Evolutionary conservation across 2,329 filamentous ascomycete genomes (phyloP).

Genomic region (Delphinella strobiligena): DNA sequence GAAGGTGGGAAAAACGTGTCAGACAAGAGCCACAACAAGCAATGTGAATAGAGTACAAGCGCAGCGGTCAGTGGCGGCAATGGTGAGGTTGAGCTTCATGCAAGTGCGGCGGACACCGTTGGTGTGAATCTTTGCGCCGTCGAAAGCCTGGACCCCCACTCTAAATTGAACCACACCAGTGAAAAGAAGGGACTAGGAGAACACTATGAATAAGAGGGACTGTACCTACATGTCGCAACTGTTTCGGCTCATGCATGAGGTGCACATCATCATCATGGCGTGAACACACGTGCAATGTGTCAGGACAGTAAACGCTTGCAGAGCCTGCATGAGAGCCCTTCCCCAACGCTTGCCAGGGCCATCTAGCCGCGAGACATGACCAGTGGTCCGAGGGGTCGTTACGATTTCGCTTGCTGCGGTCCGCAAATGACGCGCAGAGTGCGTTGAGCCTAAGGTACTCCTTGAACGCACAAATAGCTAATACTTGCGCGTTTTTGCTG

Average conservation of each 20-base stretch:
- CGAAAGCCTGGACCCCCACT: constrained; percentile 8
- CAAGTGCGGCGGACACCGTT: constrained; percentile 5
- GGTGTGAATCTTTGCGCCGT: constrained; percentile 7
- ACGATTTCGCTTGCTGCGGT: too few species aligned
- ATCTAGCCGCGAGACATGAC: too few species aligned
- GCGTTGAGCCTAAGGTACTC: too few species aligned
- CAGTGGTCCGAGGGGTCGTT: too few species aligned
- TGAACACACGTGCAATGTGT: neutral
- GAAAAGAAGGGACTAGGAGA: neutral
- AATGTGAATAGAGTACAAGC: neutral
- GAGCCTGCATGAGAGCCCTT: too few species aligned
- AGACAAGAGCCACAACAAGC: constrained; percentile 7
- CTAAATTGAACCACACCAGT: neutral
- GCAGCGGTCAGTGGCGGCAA: constrained; percentile 1
- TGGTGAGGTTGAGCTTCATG: constrained; percentile 4
- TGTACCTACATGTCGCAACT: too few species aligned
- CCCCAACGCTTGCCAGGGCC: neutral
- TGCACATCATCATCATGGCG: too few species aligned
- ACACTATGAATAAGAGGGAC: neutral
- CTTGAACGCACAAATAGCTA: too few species aligned
- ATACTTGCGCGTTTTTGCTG: too few species aligned
- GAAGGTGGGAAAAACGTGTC: constrained; percentile 3
- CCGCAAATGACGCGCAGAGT: too few species aligned
- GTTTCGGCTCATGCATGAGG: too few species aligned
- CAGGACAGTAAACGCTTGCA: too few species aligned